A percentile compares a stretch with the other conserved stretches of the same genome.
Conservation (phyloP, 1,139 yeast species). For the Sugiyamaella xylanicola region DNA sequence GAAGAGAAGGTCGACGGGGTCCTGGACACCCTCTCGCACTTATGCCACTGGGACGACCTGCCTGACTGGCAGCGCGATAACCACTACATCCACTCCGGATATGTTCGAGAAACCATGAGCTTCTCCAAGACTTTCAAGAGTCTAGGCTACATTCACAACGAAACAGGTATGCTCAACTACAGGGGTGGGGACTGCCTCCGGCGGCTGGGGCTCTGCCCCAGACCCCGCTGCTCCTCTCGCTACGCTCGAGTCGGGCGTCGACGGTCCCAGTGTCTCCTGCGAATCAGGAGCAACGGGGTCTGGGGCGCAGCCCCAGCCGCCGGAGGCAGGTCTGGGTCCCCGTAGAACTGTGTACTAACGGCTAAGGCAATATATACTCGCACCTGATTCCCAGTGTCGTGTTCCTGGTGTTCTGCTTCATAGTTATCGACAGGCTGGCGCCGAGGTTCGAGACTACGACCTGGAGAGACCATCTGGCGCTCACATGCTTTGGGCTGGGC, state of each 20-base stretch:
- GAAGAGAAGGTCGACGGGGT: constrained; percentile 6
- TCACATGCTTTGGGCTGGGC: constrained; percentile 53
- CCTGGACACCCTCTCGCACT: not conserved
- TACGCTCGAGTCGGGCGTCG: not conserved
- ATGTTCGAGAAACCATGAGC: constrained; percentile 70
- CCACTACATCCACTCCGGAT: constrained; percentile 71
- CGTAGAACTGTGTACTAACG: not conserved
- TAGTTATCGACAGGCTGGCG: constrained; percentile 27
- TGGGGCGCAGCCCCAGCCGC: not conserved
- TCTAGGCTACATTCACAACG: constrained; percentile 75
- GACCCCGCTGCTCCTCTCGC: not conserved
- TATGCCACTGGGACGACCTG: constrained; percentile 46
- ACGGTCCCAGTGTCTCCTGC: not conserved
- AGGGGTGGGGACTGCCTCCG: not conserved
- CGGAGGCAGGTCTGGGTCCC: not conserved
- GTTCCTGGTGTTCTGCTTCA: constrained; percentile 35
- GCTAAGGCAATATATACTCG: constrained; percentile 62
- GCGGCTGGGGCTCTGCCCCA: not conserved
- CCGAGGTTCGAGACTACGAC: constrained; percentile 52
- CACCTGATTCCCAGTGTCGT: constrained; percentile 71
- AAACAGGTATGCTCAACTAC: constrained; percentile 54
- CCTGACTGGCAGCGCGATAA: constrained; percentile 90
- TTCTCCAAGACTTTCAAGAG: constrained; percentile 55
- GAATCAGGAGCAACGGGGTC: not conserved
- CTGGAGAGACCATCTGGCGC: constrained; percentile 48